Conservation (phyloP, 805 yeast genomes). For the Zygosaccharomyces kombuchaensis region DNA sequence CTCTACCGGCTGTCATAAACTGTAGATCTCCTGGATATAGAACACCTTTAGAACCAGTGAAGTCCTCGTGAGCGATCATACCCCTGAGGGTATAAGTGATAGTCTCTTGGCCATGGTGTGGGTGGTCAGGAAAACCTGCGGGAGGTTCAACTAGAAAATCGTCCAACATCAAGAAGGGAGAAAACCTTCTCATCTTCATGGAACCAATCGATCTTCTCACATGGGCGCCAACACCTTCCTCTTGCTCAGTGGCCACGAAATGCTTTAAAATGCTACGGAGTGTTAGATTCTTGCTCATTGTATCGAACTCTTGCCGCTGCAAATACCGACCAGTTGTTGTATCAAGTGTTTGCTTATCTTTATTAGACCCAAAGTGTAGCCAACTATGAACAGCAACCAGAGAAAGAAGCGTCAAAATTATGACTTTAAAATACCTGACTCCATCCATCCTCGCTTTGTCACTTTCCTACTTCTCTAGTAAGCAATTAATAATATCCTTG, state of each 20-base stretch:
- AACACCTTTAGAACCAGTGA: conserved; percentile 78
- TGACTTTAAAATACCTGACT: neutral
- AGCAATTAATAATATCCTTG: neutral
- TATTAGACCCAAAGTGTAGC: conserved; percentile 1
- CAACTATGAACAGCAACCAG: conserved; percentile 1
- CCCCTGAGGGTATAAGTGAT: conserved; percentile 64
- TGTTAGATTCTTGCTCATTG: conserved; percentile 16
- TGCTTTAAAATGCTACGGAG: conserved; percentile 47
- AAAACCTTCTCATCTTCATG: conserved; percentile 60
- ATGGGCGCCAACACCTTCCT: conserved; percentile 85
- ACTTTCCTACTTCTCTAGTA: neutral
- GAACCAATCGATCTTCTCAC: conserved; percentile 81
- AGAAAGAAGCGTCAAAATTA: neutral
- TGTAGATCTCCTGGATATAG: conserved; percentile 80
- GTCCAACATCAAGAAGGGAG: conserved; percentile 79
- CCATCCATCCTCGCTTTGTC: neutral
- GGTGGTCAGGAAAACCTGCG: conserved; percentile 80
- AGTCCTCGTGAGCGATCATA: conserved; percentile 75
- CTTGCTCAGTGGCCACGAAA: conserved; percentile 59
- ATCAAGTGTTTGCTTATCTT: neutral
- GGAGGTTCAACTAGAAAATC: conserved; percentile 64
- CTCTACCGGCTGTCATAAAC: conserved; percentile 91
- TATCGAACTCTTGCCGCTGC: neutral
- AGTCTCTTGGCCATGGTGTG: conserved; percentile 82
- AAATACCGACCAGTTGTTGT: neutral